Evolutionary conservation across 352 stramenopile genomes (phyloP), one percentile per base, ranked within the genome.

Genomic region (Phytophthora fragariaefolia): DNA sequence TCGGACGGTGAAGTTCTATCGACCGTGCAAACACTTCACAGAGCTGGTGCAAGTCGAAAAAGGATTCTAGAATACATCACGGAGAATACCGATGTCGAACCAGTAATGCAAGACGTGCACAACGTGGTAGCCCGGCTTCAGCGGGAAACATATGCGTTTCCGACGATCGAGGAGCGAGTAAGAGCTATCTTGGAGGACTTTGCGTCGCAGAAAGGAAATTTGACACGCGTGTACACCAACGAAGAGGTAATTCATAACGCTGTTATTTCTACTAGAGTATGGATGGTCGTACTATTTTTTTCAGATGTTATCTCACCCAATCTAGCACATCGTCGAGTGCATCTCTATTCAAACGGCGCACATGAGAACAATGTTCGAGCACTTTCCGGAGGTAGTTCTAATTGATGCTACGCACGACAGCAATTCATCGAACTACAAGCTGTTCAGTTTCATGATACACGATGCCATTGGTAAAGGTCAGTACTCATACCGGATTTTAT

Each of bases 391-490:
- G 5, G 23, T 62, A 1, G 20, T 62, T 0, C n/a, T 68, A 0
- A 56, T 62, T 9, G 60, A 68, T 53, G 51, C 51, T 0, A 68
- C 60, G 1, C 60, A 68, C 13, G 43, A 69, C 12, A 63, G 45
- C 20, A 69, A 69, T 22, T 1, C 38, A 5, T 47, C 38, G 1
- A 58, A 53, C 27, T 60, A 60, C 27, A 60, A 67, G 20, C 22
- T 67, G 12, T 59, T 67, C 24, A 54, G 48, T 1, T 68, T 68
- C 30, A 68, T 57, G 60, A 18, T 68, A 6, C 60, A 62, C 32
- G 51, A 68, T 12, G 36, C 36, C 2, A 43, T 62, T 12, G 30
- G 42, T 1, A 63, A 69, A 18, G 45, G 52, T 17, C 61, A 63
- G 23, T 40, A 63, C 28, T 40, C 32, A 40, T 1, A 40, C 9